A percentile compares a stretch with the other conserved stretches of the same genome.
Evolutionary conservation across 2,329 filamentous ascomycete species (phyloP).

Genomic region (Pestalotiopsis sp.): DNA sequence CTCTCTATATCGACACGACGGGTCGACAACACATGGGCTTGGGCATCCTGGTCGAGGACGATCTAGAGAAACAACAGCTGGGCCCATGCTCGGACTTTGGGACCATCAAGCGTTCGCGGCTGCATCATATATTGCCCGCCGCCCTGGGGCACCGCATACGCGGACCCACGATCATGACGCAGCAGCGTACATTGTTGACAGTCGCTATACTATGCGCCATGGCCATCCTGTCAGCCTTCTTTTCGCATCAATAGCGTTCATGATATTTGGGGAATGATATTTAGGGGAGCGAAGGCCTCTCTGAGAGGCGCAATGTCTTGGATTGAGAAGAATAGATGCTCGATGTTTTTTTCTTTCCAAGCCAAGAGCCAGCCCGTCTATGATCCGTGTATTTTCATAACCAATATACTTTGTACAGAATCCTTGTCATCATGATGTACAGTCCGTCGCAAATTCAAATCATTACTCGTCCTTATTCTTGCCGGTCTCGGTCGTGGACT

Average conservation of each 20-base stretch:
- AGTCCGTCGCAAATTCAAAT: conserved; percentile 10
- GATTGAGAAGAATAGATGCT: conserved; percentile 15
- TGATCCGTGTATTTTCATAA: conserved; percentile 17
- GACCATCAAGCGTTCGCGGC: neutral
- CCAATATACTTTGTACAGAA: conserved; percentile 10
- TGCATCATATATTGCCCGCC: neutral
- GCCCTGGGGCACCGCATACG: conserved; percentile 11
- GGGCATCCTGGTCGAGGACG: conserved; percentile 8
- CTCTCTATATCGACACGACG: neutral
- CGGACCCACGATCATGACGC: conserved; percentile 24
- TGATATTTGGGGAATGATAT: neutral
- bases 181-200: conserved; percentile 30
- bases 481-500: conserved; percentile 13
- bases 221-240: conserved; percentile 20
- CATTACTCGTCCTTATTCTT: conserved; percentile 21
- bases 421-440: neutral
- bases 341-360: conserved; percentile 7
- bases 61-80: conserved; percentile 25
- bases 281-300: neutral
- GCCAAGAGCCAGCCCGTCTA: conserved; percentile 14
- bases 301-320: conserved; percentile 13
- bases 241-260: conserved; percentile 7
- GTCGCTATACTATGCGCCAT: conserved; percentile 33
- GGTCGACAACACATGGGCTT: conserved; percentile 1
- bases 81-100: conserved; percentile 7